phyloP scores from a whole-genome alignment of 352 stramenopile genomes.

The Peronosclerospora sorghi region DNA sequence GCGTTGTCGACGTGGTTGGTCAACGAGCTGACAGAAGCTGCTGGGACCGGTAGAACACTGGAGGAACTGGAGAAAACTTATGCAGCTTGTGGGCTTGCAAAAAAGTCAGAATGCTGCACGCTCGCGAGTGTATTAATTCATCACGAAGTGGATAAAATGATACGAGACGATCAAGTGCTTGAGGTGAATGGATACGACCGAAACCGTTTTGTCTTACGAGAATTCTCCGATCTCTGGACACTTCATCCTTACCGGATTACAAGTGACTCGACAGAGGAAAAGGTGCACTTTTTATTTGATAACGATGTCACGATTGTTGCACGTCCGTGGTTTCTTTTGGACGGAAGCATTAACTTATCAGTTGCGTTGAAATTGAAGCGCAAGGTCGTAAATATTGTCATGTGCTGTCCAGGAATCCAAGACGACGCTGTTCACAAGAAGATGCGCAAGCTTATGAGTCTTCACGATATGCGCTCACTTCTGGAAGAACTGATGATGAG shows the following conservation, averaged over 20 bases:
- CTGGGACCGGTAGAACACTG: conserved; percentile 13
- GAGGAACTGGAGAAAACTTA: conserved; percentile 16
- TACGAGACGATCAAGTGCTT: conserved; percentile 30
- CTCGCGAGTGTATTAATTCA: conserved; percentile 12
- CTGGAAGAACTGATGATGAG: conserved; percentile 55
- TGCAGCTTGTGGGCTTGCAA: conserved; percentile 5
- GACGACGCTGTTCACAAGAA: conserved; percentile 49
- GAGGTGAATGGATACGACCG: conserved; percentile 57
- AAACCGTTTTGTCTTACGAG: conserved; percentile 36
- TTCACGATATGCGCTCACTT: conserved; percentile 60
- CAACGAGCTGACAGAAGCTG: conserved; percentile 9
- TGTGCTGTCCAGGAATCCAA: conserved; percentile 57
- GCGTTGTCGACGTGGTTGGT: conserved; percentile 15
- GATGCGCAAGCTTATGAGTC: conserved; percentile 56
- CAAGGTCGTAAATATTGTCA: conserved; percentile 72
- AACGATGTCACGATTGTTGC: conserved; percentile 42
- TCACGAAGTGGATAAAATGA: conserved; percentile 21
- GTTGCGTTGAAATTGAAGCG: conserved; percentile 54
- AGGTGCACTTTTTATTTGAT: conserved; percentile 65
- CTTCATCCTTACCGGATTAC: conserved; percentile 45
- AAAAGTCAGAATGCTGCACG: not conserved
- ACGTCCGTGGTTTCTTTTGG: conserved; percentile 63
- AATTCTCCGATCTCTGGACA: conserved; percentile 43
- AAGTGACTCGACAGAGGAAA: conserved; percentile 33
- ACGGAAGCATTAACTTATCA: conserved; percentile 49